These are phyloP conservation scores for Diplocarpon mali DNA, from an alignment of 2,329 filamentous ascomycete genomes.

Conservation along the genomic window DNA sequence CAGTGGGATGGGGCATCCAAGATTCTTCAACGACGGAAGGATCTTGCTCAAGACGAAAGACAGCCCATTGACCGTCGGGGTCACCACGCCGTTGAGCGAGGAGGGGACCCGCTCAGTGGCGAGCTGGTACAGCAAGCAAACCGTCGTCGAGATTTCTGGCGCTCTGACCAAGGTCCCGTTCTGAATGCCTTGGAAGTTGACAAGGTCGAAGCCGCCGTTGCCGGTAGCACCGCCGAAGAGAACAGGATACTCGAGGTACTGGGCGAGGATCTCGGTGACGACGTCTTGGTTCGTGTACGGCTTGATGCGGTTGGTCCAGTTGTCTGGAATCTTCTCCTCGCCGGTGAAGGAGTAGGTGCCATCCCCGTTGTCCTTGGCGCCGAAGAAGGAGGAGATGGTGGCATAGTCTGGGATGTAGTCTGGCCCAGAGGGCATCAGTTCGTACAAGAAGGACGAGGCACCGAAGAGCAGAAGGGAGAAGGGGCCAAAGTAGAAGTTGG, in stretches of 20 bases:
- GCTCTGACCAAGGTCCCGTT: constrained; percentile 24
- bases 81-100: constrained; percentile 28
- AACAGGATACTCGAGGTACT: constrained; percentile 33
- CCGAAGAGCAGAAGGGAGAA: constrained; percentile 19
- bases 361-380: constrained; percentile 29
- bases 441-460: constrained; percentile 19
- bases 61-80: constrained; percentile 28
- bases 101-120: constrained; percentile 29
- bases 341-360: constrained; percentile 30
- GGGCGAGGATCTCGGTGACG: constrained; percentile 30
- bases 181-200: constrained; percentile 30
- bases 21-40: constrained; percentile 24
- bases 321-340: constrained; percentile 21
- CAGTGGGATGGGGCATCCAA: constrained; percentile 28
- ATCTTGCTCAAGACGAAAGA: constrained; percentile 22
- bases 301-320: constrained; percentile 16
- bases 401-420: constrained; percentile 21
- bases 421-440: constrained; percentile 18
- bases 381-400: constrained; percentile 28
- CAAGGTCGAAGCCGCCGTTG: constrained; percentile 28
- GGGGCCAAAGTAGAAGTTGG: constrained; percentile 22
- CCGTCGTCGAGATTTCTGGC: constrained; percentile 3
- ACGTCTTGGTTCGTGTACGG: constrained; percentile 28
- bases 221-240: constrained; percentile 33
- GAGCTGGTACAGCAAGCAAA: constrained; percentile 35